Percentiles rank a stretch among this genome's conserved stretches.
Evolutionary conservation across 1,284 basidiomycete genomes (phyloP).

Genomic region (Marasmius tenuissimus): DNA sequence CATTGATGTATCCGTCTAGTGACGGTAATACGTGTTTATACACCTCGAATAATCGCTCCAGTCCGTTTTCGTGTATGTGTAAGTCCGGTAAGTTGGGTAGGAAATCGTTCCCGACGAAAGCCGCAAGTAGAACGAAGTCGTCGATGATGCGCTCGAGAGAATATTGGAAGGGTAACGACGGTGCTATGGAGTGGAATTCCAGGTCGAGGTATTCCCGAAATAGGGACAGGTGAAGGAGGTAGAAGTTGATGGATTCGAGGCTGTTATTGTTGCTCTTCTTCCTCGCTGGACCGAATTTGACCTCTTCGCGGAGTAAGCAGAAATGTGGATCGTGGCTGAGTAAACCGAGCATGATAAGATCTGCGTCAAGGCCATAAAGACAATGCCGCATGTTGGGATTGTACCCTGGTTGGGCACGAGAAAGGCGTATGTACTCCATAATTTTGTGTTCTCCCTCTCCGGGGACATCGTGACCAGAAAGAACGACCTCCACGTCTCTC

Average conservation of each 20-base stretch:
- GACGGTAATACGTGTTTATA: constrained; percentile 91
- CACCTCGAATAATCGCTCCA: constrained; percentile 90
- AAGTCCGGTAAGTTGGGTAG: constrained; percentile 94
- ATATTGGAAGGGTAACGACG: constrained; percentile 66
- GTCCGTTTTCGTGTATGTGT: constrained; percentile 96
- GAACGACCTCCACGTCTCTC: constrained; percentile 88
- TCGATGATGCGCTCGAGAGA: constrained; percentile 94
- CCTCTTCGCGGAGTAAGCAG: constrained; percentile 95
- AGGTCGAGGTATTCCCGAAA: constrained; percentile 97
- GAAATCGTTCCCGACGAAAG: constrained; percentile 98
- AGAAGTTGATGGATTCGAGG: constrained; percentile 88
- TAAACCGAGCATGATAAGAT: constrained; percentile 97
- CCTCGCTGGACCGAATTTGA: constrained; percentile 90
- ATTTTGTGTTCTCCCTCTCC: constrained; percentile 99
- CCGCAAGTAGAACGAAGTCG: constrained; percentile 95
- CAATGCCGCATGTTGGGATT: constrained; percentile 95
- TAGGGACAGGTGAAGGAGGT: constrained; percentile 90
- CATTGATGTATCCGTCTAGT: constrained; percentile 93
- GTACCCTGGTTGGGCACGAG: constrained; percentile 94
- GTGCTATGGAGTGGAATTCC: constrained; percentile 80
- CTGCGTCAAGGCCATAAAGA: constrained; percentile 97
- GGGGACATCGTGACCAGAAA: constrained; percentile 98
- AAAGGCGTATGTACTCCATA: constrained; percentile 97
- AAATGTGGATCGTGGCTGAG: constrained; percentile 99
- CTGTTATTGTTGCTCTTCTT: constrained; percentile 72